These are phyloP conservation scores for Scleroderma citrinum DNA, from an alignment of 768 basidiomycete species.

Conservation along the genomic window DNA sequence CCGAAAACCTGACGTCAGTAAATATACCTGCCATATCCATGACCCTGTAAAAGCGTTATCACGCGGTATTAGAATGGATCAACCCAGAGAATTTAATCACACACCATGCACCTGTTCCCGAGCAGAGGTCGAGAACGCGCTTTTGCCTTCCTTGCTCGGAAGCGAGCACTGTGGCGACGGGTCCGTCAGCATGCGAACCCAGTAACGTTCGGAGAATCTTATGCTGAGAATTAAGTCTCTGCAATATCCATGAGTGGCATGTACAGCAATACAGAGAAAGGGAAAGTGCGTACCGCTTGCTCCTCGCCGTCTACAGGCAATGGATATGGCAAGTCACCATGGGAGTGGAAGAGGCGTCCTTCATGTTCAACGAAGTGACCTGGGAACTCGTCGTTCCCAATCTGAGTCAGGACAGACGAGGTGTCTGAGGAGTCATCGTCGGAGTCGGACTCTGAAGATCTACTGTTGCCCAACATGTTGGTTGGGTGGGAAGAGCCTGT, in stretches of 20 bases:
- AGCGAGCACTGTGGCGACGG: slow-evolving; percentile 49
- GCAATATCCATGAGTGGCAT: not conserved
- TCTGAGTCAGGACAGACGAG: slow-evolving; percentile 39
- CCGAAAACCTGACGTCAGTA: slow-evolving; percentile 59
- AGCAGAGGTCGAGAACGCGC: slow-evolving; percentile 68
- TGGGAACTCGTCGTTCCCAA: slow-evolving; percentile 51
- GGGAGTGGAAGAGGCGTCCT: slow-evolving; percentile 65
- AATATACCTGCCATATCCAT: slow-evolving; percentile 68
- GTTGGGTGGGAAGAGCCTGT: slow-evolving; percentile 7
- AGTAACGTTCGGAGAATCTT: slow-evolving; percentile 42
- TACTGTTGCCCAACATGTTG: slow-evolving; percentile 3
- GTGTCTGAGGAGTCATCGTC: slow-evolving; percentile 37
- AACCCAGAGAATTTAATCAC: slow-evolving; percentile 21
- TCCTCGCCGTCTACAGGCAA: slow-evolving; percentile 69
- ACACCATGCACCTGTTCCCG: slow-evolving; percentile 70
- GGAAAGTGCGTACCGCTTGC: slow-evolving; percentile 43
- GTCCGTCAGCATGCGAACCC: slow-evolving; percentile 55
- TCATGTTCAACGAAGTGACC: slow-evolving; percentile 51
- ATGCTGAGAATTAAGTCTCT: slow-evolving; percentile 55
- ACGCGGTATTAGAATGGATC: slow-evolving; percentile 12
- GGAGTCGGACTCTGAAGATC: slow-evolving; percentile 22
- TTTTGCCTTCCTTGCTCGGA: slow-evolving; percentile 34
- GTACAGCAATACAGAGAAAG: slow-evolving; percentile 1
- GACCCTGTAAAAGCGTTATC: slow-evolving; percentile 42
- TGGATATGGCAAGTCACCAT: slow-evolving; percentile 57